Conservation (phyloP, 352 stramenopile species). For the Pythium myriotylum region DNA sequence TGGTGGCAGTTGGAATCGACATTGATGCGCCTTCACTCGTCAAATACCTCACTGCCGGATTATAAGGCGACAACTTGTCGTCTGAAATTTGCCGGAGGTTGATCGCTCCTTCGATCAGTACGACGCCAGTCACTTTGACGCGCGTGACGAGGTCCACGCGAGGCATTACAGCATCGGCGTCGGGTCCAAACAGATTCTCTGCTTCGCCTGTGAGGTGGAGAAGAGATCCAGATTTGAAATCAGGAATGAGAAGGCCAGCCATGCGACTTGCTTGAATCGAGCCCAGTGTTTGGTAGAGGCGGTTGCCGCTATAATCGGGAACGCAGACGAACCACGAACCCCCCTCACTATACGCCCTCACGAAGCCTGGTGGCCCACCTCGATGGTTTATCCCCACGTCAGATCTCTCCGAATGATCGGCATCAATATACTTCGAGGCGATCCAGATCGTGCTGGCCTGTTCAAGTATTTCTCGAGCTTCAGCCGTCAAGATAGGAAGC, state of each 20-base stretch:
- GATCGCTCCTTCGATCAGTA: conserved; percentile 9
- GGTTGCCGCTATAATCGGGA: conserved; percentile 16
- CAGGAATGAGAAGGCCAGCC: conserved; percentile 13
- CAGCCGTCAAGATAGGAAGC: not conserved
- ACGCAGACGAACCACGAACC: not conserved
- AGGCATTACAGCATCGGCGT: conserved; percentile 11
- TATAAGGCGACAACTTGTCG: conserved; percentile 15
- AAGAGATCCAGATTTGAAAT: conserved; percentile 9
- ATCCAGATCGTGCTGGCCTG: conserved; percentile 2
- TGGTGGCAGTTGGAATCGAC: not conserved
- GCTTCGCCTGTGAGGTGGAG: conserved; percentile 13
- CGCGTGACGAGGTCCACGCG: conserved; percentile 16
- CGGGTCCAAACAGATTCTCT: conserved; percentile 16
- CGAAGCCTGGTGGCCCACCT: conserved; percentile 11
- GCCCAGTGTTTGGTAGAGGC: conserved; percentile 19
- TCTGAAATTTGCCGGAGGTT: not conserved
- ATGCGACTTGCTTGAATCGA: conserved; percentile 10
- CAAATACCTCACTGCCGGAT: conserved; percentile 3
- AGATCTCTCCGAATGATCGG: not conserved
- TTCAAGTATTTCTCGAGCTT: not conserved
- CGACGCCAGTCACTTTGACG: conserved; percentile 9
- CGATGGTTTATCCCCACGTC: conserved; percentile 22
- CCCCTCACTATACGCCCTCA: conserved; percentile 3
- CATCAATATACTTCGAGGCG: conserved; percentile 1
- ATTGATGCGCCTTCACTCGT: too few relatives aligned